Conservation (phyloP, 257 asterid genomes). For the Agastache rugosa region DNA sequence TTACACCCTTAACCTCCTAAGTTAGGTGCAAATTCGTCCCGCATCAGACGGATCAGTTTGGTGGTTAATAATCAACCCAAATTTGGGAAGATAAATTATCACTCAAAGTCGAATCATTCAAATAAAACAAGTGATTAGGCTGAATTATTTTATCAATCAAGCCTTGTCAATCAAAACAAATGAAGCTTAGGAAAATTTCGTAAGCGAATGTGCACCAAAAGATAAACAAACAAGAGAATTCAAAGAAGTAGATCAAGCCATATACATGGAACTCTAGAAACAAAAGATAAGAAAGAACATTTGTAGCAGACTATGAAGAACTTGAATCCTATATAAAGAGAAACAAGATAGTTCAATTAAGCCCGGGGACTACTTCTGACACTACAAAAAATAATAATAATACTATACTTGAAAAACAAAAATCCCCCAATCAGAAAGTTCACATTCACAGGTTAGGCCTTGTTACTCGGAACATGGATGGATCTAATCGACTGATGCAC, state of each 20-base stretch:
- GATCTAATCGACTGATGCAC: background rate
- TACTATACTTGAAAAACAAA: slow-evolving; percentile 26
- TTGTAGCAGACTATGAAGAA: slow-evolving; percentile 14
- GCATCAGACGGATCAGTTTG: too few relatives aligned
- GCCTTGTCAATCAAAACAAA: too few relatives aligned
- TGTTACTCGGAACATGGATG: slow-evolving; percentile 26
- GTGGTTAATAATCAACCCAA: too few relatives aligned
- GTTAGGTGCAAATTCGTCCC: too few relatives aligned
- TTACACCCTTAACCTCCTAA: too few relatives aligned
- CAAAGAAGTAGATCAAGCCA: background rate
- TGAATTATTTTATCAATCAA: too few relatives aligned
- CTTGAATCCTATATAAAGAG: slow-evolving; percentile 21
- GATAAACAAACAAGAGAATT: background rate
- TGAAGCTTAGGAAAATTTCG: too few relatives aligned
- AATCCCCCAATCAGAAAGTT: slow-evolving; percentile 32
- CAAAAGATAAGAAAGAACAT: background rate
- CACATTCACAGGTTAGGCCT: slow-evolving; percentile 43
- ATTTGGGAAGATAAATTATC: too few relatives aligned
- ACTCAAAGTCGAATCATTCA: too few relatives aligned
- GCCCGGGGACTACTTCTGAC: slow-evolving; percentile 19
- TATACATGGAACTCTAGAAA: background rate
- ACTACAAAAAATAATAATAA: slow-evolving; percentile 30
- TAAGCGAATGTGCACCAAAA: background rate
- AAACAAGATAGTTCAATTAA: slow-evolving; percentile 27
- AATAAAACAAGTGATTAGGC: too few relatives aligned